Percentiles rank a stretch among this genome's conserved stretches.
These are phyloP conservation scores for Fusarium citri DNA, from an alignment of 2,329 filamentous ascomycete species.

Conservation along the genomic window DNA sequence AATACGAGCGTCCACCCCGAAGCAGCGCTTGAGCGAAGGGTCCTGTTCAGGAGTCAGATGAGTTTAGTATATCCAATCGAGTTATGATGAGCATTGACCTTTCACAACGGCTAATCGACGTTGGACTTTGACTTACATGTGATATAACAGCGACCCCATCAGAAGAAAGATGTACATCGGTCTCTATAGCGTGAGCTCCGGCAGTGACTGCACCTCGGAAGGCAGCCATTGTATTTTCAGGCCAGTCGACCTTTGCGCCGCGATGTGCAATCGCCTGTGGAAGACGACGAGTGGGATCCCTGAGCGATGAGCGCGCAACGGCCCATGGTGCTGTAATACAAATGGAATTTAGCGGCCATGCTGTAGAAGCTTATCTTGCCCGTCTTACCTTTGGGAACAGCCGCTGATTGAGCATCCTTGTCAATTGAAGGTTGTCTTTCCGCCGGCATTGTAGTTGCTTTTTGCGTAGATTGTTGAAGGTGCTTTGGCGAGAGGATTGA, in stretches of 20 bases:
- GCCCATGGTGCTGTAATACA: constrained; percentile 48
- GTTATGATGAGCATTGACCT: background rate
- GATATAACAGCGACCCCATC: constrained; percentile 89
- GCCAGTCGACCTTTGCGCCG: constrained; percentile 80
- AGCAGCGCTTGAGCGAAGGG: constrained; percentile 81
- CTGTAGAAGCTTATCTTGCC: background rate
- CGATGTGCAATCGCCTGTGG: constrained; percentile 83
- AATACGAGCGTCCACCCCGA: constrained; percentile 77
- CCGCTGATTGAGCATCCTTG: constrained; percentile 19
- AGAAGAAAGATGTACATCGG: constrained; percentile 84
- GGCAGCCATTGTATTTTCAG: constrained; percentile 87
- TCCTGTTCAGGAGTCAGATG: constrained; percentile 65
- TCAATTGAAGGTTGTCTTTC: constrained; percentile 21
- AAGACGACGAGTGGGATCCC: constrained; percentile 50
- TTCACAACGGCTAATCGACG: background rate
- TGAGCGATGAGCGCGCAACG: constrained; percentile 47
- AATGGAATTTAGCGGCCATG: background rate
- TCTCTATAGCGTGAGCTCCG: constrained; percentile 86
- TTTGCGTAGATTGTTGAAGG: background rate
- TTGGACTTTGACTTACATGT: constrained; percentile 66
- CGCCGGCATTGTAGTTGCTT: background rate
- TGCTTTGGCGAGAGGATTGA: background rate
- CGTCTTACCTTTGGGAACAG: constrained; percentile 26
- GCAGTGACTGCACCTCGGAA: constrained; percentile 79
- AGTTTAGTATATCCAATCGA: background rate